phyloP scores from a whole-genome alignment of 192 early-diverging fungal species.

The Coemansia sp. region DNA sequence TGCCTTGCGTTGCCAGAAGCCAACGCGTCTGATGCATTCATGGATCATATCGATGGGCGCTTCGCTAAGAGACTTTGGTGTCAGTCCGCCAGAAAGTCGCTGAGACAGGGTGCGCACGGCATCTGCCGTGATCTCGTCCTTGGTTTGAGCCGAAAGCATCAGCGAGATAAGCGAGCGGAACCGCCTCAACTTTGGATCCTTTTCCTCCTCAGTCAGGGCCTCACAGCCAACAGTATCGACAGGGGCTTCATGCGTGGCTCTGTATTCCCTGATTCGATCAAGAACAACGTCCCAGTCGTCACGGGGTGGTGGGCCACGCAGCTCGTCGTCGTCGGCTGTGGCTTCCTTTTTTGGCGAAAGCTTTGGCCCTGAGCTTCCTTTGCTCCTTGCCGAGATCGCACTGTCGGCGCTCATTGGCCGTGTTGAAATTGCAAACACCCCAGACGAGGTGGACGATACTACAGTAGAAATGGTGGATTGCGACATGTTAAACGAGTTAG shows the following conservation, averaged over 20 bases:
- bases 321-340: conserved; percentile 37
- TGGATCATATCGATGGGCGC: conserved; percentile 67
- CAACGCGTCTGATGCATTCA: conserved; percentile 74
- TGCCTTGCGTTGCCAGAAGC: conserved; percentile 88
- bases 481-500: conserved; percentile 34
- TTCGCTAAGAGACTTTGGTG: conserved; percentile 63
- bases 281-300: conserved; percentile 68
- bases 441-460: conserved; percentile 26
- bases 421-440: conserved; percentile 14
- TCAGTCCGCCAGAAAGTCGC: conserved; percentile 70
- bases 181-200: conserved; percentile 59
- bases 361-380: conserved; percentile 7
- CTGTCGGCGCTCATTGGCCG: conserved; percentile 37
- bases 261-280: conserved; percentile 67
- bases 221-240: conserved; percentile 92
- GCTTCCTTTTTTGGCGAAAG: conserved; percentile 20
- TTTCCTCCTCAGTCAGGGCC: conserved; percentile 60
- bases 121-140: conserved; percentile 81
- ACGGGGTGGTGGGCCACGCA: conserved; percentile 42
- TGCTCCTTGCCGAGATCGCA: conserved; percentile 17
- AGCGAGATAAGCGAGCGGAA: conserved; percentile 85
- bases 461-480: conserved; percentile 44
- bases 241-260: conserved; percentile 66
- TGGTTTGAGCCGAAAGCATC: conserved; percentile 92
- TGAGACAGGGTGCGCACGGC: conserved; percentile 69